phyloP scores from a whole-genome alignment of 495 filamentous ascomycete species.

The Pseudoneurospora amorphoporcata region DNA sequence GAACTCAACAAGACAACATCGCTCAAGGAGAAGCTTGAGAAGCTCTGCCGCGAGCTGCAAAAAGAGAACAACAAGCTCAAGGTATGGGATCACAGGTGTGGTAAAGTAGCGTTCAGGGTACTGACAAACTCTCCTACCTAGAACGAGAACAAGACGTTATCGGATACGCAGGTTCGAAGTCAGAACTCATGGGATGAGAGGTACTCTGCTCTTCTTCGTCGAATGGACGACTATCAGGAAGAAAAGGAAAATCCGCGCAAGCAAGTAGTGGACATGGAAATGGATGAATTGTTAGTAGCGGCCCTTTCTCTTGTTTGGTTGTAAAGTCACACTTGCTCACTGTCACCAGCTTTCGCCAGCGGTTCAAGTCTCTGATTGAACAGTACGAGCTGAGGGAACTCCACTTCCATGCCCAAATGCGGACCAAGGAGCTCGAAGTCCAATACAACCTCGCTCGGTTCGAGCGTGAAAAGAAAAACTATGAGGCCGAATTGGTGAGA shows the following conservation, averaged over 20 bases:
- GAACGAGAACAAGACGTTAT: slow-evolving; percentile 84
- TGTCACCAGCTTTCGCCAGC: slow-evolving; percentile 60
- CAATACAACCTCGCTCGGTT: slow-evolving; percentile 78
- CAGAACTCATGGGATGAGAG: slow-evolving; percentile 77
- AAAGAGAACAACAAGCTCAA: slow-evolving; percentile 97
- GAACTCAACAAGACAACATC: slow-evolving; percentile 80
- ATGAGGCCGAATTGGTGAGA: slow-evolving; percentile 67
- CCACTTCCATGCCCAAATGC: slow-evolving; percentile 79
- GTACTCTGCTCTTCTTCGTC: slow-evolving; percentile 59
- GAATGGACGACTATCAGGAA: slow-evolving; percentile 71
- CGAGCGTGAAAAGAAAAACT: slow-evolving; percentile 78
- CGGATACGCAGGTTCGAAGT: slow-evolving; percentile 71
- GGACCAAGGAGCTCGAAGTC: slow-evolving; percentile 93
- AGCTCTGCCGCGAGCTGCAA: slow-evolving; percentile 81
- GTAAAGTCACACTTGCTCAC: slow-evolving; percentile 14
- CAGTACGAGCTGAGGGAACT: slow-evolving; percentile 92
- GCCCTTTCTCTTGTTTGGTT: background rate
- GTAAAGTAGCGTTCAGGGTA: background rate
- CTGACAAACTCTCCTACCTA: slow-evolving; percentile 23
- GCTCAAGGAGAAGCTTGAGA: slow-evolving; percentile 91
- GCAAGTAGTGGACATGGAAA: slow-evolving; percentile 65
- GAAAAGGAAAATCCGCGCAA: slow-evolving; percentile 67
- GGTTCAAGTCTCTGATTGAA: slow-evolving; percentile 87
- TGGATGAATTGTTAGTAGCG: slow-evolving; percentile 69
- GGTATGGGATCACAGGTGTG: slow-evolving; percentile 38